Evolutionary conservation across 2,329 filamentous ascomycete genomes (phyloP), one percentile per base, ranked within the genome.

Genomic region (Fusarium temperatum): DNA sequence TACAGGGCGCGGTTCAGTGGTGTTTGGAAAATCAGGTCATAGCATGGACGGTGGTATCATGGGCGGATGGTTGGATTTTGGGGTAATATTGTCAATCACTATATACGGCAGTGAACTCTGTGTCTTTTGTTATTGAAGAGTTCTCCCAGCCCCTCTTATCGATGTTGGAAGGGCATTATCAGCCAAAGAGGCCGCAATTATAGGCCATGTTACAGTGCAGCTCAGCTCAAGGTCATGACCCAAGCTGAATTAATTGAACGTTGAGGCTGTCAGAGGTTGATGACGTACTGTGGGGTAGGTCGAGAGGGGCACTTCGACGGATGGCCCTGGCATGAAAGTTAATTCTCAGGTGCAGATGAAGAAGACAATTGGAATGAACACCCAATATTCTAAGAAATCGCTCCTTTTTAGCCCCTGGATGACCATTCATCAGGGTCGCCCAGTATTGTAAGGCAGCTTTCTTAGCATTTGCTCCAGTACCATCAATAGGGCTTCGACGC

Each of bases 241-340:
- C 30, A 35, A 71, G 48, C 65, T 56, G 58, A 59, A 32, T 26
- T 26, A 18, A 38, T 57, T 68, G 45, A 54, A 24, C 38, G 32
- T 42, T 44, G 44, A 72, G 44, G 39, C 30, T 62, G 59, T 41
- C 35, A 30, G 26, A 32, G 44, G 39, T 17, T 54, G 64, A 77
- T 77, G 75, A 77, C 75, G 75, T 76, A 69, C 55, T 67, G 73
- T 76, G 73, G 75, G 75, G 75, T 66, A 62, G 38, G 30, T 57
- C 13, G 22, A 14, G 68, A 70, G 68, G 68, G 68, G 66, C 44
- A 70, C 12, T 22, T 28, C 12, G 35, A 60, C 26, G n/a, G 53
- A 48, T 60, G 35, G 54, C 35, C 42, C 42, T 50, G 61, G 44
- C 35, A 44, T 42, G 47, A 56, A 56, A 44, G 58, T 26, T 62